Conservation (phyloP, 306 rosid species). For the Quercus parvula region DNA sequence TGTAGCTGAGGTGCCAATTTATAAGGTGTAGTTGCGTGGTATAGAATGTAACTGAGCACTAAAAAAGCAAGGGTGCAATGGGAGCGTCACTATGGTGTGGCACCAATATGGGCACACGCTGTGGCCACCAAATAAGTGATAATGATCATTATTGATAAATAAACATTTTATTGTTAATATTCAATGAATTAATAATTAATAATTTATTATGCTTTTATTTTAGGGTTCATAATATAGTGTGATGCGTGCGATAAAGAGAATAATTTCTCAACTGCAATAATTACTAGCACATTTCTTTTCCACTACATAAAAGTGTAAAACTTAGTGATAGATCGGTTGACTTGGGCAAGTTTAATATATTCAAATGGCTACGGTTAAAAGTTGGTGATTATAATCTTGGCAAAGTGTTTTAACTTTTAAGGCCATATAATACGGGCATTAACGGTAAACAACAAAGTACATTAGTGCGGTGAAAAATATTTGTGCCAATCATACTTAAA, state of each 20-base stretch:
- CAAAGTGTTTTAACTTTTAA: no score
- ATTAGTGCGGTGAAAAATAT: no score
- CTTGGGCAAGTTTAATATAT: neutral
- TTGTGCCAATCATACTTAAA: no score
- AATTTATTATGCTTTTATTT: neutral
- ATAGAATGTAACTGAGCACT: neutral
- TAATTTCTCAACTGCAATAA: neutral
- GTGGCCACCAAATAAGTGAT: constrained; percentile 1
- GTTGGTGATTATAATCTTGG: no score
- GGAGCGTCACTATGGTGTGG: neutral
- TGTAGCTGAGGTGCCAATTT: neutral
- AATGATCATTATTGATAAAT: neutral
- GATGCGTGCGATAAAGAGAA: neutral
- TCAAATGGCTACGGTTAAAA: no score
- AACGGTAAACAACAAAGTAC: no score
- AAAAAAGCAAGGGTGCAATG: neutral
- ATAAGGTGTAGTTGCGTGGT: neutral
- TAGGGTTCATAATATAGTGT: neutral
- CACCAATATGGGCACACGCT: neutral
- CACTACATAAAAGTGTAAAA: neutral
- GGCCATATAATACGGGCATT: no score
- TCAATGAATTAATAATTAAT: neutral
- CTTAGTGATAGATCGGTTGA: neutral
- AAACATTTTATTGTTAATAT: no score
- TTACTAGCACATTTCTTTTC: neutral